Percentiles rank a stretch among this genome's conserved stretches.
Evolutionary conservation across 352 stramenopile genomes (phyloP).

Genomic region (Pythium grandisporangium): DNA sequence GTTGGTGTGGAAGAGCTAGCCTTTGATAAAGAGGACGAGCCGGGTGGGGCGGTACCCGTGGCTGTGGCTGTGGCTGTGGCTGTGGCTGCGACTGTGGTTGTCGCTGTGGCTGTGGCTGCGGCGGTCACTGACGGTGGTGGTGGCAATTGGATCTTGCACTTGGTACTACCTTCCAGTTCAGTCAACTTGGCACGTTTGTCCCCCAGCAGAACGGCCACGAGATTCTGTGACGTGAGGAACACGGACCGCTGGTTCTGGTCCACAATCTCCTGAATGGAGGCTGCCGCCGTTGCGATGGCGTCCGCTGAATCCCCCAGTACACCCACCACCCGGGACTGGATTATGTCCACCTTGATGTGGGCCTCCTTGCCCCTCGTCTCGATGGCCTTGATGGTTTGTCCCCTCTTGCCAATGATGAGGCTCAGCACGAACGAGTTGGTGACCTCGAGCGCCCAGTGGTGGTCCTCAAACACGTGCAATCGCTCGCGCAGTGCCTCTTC

Average conservation of each 20-base stretch:
- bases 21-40: too few relatives aligned
- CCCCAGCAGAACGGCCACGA: conserved; percentile 50
- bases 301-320: conserved; percentile 45
- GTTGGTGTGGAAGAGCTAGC: too few relatives aligned
- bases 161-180: conserved; percentile 49
- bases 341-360: conserved; percentile 57
- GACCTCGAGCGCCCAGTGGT: conserved; percentile 55
- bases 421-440: conserved; percentile 50
- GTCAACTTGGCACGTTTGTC: conserved; percentile 72
- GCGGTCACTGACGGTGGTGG: conserved; percentile 10
- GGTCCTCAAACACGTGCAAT: conserved; percentile 38
- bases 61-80: too few relatives aligned
- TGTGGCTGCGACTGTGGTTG: too few relatives aligned
- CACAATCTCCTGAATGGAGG: conserved; percentile 53
- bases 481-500: conserved; percentile 50
- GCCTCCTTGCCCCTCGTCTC: conserved; percentile 37
- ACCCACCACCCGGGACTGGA: conserved; percentile 49
- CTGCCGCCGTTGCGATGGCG: conserved; percentile 35
- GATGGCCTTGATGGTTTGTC: conserved; percentile 67
- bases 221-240: conserved; percentile 47
- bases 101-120: conserved; percentile 7
- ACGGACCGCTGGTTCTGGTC: conserved; percentile 66
- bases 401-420: conserved; percentile 79
- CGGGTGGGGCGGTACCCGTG: too few relatives aligned
- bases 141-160: conserved; percentile 49